Conservation (phyloP, 768 basidiomycete genomes). For the Rhizopogon sp. region DNA sequence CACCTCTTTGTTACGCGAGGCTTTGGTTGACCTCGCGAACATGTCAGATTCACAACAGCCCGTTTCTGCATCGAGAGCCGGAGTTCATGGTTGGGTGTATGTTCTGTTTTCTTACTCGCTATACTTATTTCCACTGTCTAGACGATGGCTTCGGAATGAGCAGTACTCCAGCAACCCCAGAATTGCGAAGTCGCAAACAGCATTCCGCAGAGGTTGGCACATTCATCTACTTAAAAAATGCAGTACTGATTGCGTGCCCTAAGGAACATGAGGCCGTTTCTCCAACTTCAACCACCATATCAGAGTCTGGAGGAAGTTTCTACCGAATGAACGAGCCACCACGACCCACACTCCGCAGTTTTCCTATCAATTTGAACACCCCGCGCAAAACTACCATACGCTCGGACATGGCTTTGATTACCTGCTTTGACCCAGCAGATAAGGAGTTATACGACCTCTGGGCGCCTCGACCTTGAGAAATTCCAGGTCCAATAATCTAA, state of each 20-base stretch:
- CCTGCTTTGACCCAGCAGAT: conserved; percentile 73
- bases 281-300: conserved; percentile 28
- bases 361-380: conserved; percentile 19
- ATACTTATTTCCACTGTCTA: background rate
- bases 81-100: background rate
- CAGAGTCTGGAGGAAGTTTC: conserved; percentile 21
- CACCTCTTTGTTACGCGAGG: too few species aligned
- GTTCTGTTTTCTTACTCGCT: background rate
- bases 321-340: conserved; percentile 12
- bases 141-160: conserved; percentile 1
- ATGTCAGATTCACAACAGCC: background rate
- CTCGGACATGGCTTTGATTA: conserved; percentile 59
- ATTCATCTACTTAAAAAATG: background rate
- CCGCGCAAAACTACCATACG: conserved; percentile 44
- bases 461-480: conserved; percentile 37
- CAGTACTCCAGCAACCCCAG: conserved; percentile 9
- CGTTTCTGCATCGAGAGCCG: background rate
- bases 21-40: too few species aligned
- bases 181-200: conserved; percentile 7
- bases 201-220: conserved; percentile 12
- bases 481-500: too few species aligned
- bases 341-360: conserved; percentile 8
- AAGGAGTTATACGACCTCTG: conserved; percentile 75
- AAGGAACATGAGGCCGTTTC: conserved; percentile 14
- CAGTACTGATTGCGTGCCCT: background rate